Base-by-base conservation (phyloP, 208 protist species). In the Acanthamoeba rhysodes region DNA sequence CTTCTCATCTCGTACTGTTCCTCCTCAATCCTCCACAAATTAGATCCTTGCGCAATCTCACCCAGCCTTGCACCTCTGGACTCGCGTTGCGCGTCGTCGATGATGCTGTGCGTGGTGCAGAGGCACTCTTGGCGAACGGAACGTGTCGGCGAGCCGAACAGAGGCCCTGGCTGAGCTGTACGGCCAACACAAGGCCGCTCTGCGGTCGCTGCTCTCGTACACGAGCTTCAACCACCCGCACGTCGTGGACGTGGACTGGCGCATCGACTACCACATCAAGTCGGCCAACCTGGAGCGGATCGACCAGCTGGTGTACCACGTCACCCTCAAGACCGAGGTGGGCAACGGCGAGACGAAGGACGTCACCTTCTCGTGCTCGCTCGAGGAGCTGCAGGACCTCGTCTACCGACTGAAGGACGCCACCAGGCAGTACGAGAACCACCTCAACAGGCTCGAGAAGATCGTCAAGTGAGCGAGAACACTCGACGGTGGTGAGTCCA, bases 201-300 rank as follows among this genome's bases (percentile, higher is more conserved):
- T 95, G 91, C 41, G 74, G 27, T 41, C 50, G 50, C 91, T 95
- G 72, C 76, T 95, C 16, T 59, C 72, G 29, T 95, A 87, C 76
- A 95, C 91, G 53, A 87, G 72, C 50, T 95, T 95, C 74, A 82
- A 95, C 50, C 48, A 76, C 34, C 91, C 91, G 20, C 91, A 95
- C 41, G 72, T 95, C 27, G 91, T 95, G 10, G 91, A 95, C 57
- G 57, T 87, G 27, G 74, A 95, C 53, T 95, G 91, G 91, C 91
- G 91, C n/a, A 82, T 95, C 12, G 91, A 95, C 50, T 95, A 95
- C 34, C 74, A 87, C 91, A 95, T 95, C 91, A 95, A 95, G 62
- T 95, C 91, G 34, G 74, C 53, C 72, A 95, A 85, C 62, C 10
- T 95, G 48, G 91, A 95, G 76, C 3, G 91, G 32, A 82, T 95